Conservation (phyloP, 73 alveolate genomes). For the Tetrahymena thermophila region DNA sequence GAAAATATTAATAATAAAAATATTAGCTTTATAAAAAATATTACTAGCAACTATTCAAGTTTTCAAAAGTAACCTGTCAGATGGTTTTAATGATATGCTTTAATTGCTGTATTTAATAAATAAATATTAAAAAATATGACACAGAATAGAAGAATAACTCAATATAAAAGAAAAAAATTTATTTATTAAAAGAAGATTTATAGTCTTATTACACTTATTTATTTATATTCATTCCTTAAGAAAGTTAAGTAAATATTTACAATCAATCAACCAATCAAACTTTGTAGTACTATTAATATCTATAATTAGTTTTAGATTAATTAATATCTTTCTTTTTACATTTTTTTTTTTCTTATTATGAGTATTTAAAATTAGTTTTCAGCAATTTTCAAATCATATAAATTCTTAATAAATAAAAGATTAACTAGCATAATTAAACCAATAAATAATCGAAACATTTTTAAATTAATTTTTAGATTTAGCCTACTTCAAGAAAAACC, state of each 20-base stretch:
- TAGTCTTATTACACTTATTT: neutral
- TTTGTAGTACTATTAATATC: neutral
- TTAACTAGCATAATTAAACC: no score
- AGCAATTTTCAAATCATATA: no score
- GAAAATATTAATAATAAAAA: no score
- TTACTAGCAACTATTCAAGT: neutral
- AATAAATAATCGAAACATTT: no score
- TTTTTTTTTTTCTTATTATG: no score
- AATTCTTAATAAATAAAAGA: no score
- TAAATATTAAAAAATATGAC: no score
- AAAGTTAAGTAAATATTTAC: neutral
- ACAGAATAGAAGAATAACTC: no score
- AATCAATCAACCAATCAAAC: neutral
- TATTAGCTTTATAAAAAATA: neutral
- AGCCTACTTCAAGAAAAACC: neutral
- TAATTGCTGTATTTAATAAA: neutral
- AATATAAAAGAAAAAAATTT: neutral
- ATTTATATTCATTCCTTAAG: neutral
- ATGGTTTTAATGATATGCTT: neutral
- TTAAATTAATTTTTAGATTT: no score
- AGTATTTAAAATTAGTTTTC: no score
- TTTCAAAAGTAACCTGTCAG: neutral
- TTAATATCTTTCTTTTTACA: neutral
- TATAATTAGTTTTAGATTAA: neutral
- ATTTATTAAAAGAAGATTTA: neutral